A percentile compares a stretch with the other conserved stretches of the same genome.
Evolutionary conservation across 768 basidiomycete species (phyloP).

Genomic region (Leucocoprinus birnbaumii): DNA sequence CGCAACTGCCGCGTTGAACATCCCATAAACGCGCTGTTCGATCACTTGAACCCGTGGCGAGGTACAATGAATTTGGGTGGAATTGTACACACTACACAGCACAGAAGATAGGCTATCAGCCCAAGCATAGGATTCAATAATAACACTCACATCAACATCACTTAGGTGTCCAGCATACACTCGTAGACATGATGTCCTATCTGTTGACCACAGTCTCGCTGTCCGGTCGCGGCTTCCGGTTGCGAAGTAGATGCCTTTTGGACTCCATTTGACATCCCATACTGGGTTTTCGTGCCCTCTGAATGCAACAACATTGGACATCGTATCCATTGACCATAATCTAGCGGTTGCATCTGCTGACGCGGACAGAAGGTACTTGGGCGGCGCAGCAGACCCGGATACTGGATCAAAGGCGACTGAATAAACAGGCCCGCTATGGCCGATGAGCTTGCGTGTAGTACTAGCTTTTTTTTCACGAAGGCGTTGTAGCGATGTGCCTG

Average conservation of each 20-base stretch:
- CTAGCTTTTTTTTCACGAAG: conserved; percentile 79
- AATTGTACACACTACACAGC: conserved; percentile 80
- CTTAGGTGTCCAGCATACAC: conserved; percentile 96
- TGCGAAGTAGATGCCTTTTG: conserved; percentile 97
- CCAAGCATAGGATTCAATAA: conserved; percentile 1
- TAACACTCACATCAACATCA: conserved; percentile 86
- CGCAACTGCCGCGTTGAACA: conserved; percentile 91
- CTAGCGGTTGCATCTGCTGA: conserved; percentile 91
- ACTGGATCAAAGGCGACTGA: conserved; percentile 91
- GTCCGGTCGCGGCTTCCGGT: conserved; percentile 93
- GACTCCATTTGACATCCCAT: conserved; percentile 99
- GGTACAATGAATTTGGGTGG: conserved; percentile 96
- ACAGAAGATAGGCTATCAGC: neutral
- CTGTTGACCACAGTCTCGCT: conserved; percentile 95
- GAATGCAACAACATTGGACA: conserved; percentile 91
- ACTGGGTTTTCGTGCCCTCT: conserved; percentile 96
- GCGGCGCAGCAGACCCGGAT: conserved; percentile 80
- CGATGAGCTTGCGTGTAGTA: conserved; percentile 91
- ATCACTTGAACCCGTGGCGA: conserved; percentile 96
- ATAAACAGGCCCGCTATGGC: conserved; percentile 96
- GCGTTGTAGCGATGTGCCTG: conserved; percentile 60
- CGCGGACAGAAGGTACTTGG: conserved; percentile 84
- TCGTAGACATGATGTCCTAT: conserved; percentile 79
- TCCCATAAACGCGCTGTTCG: conserved; percentile 98
- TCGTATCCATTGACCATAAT: conserved; percentile 94